phyloP scores from a whole-genome alignment of 139 green algal genomes.

The Chlamydomonas sp. region DNA sequence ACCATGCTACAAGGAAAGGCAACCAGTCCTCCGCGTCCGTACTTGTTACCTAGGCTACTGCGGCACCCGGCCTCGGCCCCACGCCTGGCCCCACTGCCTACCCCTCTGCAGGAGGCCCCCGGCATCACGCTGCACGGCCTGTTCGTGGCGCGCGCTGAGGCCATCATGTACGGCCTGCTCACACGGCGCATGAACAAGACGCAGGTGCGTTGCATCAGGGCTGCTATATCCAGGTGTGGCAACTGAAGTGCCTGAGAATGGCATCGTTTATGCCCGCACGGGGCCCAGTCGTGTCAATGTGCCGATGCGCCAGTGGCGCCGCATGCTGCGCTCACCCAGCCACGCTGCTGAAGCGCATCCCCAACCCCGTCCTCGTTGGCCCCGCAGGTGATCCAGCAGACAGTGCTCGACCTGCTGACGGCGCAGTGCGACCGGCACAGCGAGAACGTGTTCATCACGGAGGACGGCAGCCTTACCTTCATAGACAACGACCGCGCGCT shows the following conservation, averaged over 20 bases:
- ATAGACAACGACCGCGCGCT: slow-evolving; percentile 66
- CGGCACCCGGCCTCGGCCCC: no score
- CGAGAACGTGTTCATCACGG: slow-evolving; percentile 66
- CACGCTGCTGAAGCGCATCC: no score
- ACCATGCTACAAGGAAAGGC: no score
- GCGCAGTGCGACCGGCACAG: slow-evolving; percentile 59
- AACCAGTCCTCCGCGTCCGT: no score
- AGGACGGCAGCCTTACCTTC: slow-evolving; percentile 42
- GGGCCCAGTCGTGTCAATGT: no score
- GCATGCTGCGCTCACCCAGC: no score
- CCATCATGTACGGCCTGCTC: slow-evolving; percentile 4
- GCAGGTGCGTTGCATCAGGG: neutral
- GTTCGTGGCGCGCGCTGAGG: neutral
- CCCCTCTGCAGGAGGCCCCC: slow-evolving; percentile 33
- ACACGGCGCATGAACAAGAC: slow-evolving; percentile 32
- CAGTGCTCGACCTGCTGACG: slow-evolving; percentile 60
- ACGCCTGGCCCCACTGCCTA: no score
- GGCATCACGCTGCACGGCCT: slow-evolving; percentile 33
- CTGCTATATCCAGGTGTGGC: neutral
- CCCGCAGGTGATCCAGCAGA: slow-evolving; percentile 44
- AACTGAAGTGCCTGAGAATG: neutral
- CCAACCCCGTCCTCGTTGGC: neutral
- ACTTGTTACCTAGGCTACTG: no score
- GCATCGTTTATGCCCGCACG: no score
- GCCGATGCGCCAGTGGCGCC: no score